Evolutionary conservation across 116 monocot species (phyloP).

Genomic region (Papilionanthe hybrid): DNA sequence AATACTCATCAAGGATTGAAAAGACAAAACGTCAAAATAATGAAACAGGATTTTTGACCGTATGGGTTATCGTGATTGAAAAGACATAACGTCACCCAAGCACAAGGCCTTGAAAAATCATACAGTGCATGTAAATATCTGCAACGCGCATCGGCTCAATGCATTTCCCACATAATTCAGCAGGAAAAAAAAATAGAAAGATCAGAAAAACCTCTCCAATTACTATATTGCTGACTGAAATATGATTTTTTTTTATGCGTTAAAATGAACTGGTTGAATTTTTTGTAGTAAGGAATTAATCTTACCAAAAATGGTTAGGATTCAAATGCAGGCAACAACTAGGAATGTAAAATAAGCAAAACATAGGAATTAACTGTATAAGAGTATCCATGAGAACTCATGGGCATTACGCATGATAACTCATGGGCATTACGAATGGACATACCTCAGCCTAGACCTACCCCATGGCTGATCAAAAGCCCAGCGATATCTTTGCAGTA

Average conservation of each 20-base stretch:
- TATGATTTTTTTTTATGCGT: no score
- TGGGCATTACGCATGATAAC: not conserved
- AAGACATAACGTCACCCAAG: not conserved
- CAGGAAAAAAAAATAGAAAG: not conserved
- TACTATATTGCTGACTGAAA: not conserved
- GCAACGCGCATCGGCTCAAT: not conserved
- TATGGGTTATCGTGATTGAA: not conserved
- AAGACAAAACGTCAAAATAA: not conserved
- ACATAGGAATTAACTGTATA: no score
- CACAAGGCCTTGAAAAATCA: not conserved
- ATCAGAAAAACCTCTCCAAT: not conserved
- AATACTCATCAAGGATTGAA: not conserved
- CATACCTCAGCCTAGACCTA: constrained; percentile 75
- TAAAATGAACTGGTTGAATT: no score
- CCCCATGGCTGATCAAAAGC: constrained; percentile 95
- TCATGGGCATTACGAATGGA: not conserved
- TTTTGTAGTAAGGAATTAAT: no score
- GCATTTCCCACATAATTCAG: not conserved
- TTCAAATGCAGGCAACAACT: no score
- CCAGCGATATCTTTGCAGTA: constrained; percentile 77
- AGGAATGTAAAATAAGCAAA: no score
- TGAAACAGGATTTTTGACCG: not conserved
- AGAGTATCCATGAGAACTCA: no score
- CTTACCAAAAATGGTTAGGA: no score
- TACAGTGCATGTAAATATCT: not conserved